A percentile compares a stretch with the other conserved stretches of the same genome.
These are phyloP conservation scores for Phlebiopsis flavidoalba DNA, from an alignment of 768 basidiomycete species.

Conservation along the genomic window DNA sequence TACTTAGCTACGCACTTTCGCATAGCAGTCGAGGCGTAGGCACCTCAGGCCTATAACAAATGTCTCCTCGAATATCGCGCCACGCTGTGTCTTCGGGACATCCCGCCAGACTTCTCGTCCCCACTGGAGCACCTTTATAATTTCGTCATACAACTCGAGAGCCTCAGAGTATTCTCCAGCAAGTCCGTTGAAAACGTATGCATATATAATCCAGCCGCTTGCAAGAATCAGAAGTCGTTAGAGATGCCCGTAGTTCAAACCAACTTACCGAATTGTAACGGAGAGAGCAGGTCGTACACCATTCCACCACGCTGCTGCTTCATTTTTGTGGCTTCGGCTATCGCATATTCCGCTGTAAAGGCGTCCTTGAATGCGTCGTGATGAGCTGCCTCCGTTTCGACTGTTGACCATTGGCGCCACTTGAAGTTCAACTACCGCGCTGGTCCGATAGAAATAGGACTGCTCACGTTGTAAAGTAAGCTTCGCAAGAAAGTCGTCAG, in stretches of 20 bases:
- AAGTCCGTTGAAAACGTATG: too few relatives aligned
- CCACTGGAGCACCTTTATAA: slow-evolving; percentile 30
- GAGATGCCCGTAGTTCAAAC: too few relatives aligned
- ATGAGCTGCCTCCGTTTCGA: too few relatives aligned
- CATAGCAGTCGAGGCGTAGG: slow-evolving; percentile 25
- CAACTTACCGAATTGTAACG: slow-evolving; percentile 27
- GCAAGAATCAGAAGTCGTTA: too few relatives aligned
- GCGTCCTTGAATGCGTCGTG: not conserved
- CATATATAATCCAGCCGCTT: too few relatives aligned
- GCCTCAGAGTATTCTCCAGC: too few relatives aligned
- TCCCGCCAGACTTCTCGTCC: slow-evolving; percentile 33
- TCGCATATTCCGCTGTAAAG: not conserved
- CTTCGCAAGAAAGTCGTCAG: not conserved
- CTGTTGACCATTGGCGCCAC: not conserved
- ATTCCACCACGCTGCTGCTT: slow-evolving; percentile 15
- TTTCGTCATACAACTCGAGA: too few relatives aligned
- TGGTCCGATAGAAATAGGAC: too few relatives aligned
- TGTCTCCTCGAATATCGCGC: slow-evolving; percentile 33
- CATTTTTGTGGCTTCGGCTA: slow-evolving; percentile 15
- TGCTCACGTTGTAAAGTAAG: not conserved
- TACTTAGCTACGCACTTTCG: slow-evolving; percentile 22
- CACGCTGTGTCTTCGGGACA: slow-evolving; percentile 30
- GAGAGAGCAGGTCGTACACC: slow-evolving; percentile 26
- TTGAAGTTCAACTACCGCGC: not conserved
- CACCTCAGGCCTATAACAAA: slow-evolving; percentile 35